Evolutionary conservation across 495 filamentous ascomycete genomes (phyloP), one percentile per base, ranked within the genome.

Genomic region (Immersiella caudata): DNA sequence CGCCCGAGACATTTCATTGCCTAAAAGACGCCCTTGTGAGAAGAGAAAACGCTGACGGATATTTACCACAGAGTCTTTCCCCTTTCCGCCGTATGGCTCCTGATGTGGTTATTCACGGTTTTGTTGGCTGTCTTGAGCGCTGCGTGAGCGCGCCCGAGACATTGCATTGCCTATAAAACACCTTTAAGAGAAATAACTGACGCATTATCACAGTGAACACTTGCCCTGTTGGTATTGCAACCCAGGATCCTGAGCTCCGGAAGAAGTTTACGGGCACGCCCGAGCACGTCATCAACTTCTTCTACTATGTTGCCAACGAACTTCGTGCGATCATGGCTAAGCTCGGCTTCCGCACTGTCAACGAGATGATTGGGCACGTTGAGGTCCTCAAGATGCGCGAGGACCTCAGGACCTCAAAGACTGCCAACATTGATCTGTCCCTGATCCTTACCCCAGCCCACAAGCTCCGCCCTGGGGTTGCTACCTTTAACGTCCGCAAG

Each of bases 231-330:
- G 95, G 95, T 74, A 97, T 99, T 61, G 95, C 95, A 0, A 97
- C 95, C 6, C 95, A 99, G 75, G 96, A 99, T 71, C 92, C 93
- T 6, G 93, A 96, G 74, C 87, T 99, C 2, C 88, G 96, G 22
- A 92, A 93, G 83, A 99, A 97, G 82, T 98, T 99, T 80, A 85
- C 87, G 51, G 96, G 95, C 33, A 93, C 92, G 0, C 94, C 95
- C 7, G 95, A 99, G 79, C 93, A 99, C 75, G 95, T 97, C 55
- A 99, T 99, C 79, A 99, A 99, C 84, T 99, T 98, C 86, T 99
- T 99, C 83, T 99, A 97, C 81, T 99, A 99, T 73, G 85, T 99
- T 57, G 89, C 96, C 68, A 99, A 99, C 73, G 95, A 99, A 83
- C 88, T 99, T 67, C 90, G 95, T 68, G 94, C 95, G 20, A 97